These are phyloP conservation scores for Flaveria ramosissima DNA, from an alignment of 129 eudicot species.

Conservation along the genomic window DNA sequence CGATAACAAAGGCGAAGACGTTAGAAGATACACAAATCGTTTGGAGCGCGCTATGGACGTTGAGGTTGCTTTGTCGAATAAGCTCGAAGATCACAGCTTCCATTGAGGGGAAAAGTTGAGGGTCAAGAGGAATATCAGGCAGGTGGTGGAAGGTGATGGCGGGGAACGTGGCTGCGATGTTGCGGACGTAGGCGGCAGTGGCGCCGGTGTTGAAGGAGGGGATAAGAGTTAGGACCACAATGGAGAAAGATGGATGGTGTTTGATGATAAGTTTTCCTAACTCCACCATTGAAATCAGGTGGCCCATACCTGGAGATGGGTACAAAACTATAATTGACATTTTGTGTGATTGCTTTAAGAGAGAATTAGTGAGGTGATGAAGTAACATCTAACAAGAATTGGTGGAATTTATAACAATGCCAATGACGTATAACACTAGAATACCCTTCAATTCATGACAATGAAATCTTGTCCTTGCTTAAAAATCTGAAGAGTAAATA, in stretches of 20 bases:
- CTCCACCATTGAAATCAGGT: constrained; percentile 52
- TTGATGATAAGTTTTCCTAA: constrained; percentile 38
- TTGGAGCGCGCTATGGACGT: constrained; percentile 36
- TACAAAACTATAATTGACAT: constrained; percentile 34
- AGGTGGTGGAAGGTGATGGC: constrained; percentile 55
- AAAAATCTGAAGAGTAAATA: no score
- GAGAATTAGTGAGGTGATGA: background rate
- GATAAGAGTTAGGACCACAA: background rate
- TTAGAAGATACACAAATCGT: constrained; percentile 34
- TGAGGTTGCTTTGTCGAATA: constrained; percentile 40
- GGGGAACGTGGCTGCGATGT: constrained; percentile 39
- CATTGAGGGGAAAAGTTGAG: constrained; percentile 27
- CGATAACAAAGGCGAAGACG: constrained; percentile 28
- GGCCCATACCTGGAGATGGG: constrained; percentile 47
- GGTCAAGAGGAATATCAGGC: constrained; percentile 40
- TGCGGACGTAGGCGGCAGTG: constrained; percentile 1
- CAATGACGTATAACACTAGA: background rate
- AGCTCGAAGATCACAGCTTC: constrained; percentile 40
- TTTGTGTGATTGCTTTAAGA: background rate
- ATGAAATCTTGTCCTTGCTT: no score
- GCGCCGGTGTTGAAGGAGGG: constrained; percentile 12
- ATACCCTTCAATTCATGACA: no score
- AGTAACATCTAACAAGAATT: background rate
- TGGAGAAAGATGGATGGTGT: background rate
- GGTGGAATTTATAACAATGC: background rate